Conservation (phyloP, 2,329 filamentous ascomycete species). For the Pyrenophora teres region DNA sequence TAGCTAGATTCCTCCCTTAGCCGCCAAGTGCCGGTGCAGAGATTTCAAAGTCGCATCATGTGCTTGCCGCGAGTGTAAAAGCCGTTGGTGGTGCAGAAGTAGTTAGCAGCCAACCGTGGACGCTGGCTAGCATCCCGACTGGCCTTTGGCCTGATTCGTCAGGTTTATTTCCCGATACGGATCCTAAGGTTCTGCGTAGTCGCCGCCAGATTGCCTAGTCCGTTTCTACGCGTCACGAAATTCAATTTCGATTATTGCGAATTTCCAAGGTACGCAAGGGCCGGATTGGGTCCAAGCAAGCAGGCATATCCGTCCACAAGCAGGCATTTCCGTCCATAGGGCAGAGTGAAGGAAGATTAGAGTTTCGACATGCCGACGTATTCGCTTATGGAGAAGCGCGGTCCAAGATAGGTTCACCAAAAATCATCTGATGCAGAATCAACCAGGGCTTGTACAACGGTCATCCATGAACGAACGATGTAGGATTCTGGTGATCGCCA, state of each 20-base stretch:
- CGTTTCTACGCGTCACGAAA: conserved; percentile 11
- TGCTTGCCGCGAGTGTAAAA: not conserved
- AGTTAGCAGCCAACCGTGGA: not conserved
- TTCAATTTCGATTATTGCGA: not conserved
- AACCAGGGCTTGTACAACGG: too few species aligned
- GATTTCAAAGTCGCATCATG: not conserved
- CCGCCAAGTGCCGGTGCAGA: too few species aligned
- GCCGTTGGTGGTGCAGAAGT: conserved; percentile 3
- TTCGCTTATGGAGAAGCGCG: too few species aligned
- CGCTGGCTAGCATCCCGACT: not conserved
- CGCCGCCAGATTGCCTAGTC: conserved; percentile 5
- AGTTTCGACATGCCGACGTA: too few species aligned
- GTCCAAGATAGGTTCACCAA: too few species aligned
- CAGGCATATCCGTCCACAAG: too few species aligned
- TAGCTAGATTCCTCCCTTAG: too few species aligned
- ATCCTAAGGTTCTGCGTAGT: conserved; percentile 6
- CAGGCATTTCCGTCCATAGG: not conserved
- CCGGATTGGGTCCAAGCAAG: not conserved
- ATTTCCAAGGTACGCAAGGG: not conserved
- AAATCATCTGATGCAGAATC: too few species aligned
- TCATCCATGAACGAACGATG: too few species aligned
- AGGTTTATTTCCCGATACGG: not conserved
- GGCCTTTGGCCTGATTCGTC: conserved; percentile 1
- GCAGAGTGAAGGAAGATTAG: not conserved
- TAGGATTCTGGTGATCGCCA: too few species aligned